Evolutionary conservation across 345 rosid genomes (phyloP).

Genomic region (Pistacia integerrima): DNA sequence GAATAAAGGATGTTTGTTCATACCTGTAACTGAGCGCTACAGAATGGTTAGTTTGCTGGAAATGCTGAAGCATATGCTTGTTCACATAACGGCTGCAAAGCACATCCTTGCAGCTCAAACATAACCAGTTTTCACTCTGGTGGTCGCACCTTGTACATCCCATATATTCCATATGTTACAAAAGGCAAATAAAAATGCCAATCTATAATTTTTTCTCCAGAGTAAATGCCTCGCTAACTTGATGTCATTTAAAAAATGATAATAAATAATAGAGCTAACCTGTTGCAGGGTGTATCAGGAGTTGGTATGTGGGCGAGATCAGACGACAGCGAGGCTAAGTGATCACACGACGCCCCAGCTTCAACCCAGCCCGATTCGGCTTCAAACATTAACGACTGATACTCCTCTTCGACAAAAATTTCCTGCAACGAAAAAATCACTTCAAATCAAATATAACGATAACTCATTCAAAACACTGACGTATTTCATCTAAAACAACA

Average conservation of each 20-base stretch:
- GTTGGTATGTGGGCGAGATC: conserved; percentile 67
- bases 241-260: too few species aligned
- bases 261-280: conserved; percentile 28
- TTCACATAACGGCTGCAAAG: conserved; percentile 91
- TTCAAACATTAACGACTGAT: conserved; percentile 42
- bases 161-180: neutral
- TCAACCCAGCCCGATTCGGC: conserved; percentile 93
- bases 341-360: conserved; percentile 75
- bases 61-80: conserved; percentile 85
- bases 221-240: too few species aligned
- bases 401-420: conserved; percentile 30
- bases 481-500: neutral
- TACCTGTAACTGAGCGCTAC: conserved; percentile 85
- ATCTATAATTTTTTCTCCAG: too few species aligned
- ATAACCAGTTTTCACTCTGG: conserved; percentile 85
- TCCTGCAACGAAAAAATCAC: conserved; percentile 28
- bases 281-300: conserved; percentile 71
- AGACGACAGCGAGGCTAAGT: conserved; percentile 61
- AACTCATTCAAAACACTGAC: neutral
- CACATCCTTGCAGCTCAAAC: conserved; percentile 80
- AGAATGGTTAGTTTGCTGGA: conserved; percentile 58
- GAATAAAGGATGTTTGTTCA: too few species aligned
- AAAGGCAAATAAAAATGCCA: neutral
- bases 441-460: neutral
- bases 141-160: conserved; percentile 62